Conservation (phyloP, 352 stramenopile genomes). For the Pythium graminicola region DNA sequence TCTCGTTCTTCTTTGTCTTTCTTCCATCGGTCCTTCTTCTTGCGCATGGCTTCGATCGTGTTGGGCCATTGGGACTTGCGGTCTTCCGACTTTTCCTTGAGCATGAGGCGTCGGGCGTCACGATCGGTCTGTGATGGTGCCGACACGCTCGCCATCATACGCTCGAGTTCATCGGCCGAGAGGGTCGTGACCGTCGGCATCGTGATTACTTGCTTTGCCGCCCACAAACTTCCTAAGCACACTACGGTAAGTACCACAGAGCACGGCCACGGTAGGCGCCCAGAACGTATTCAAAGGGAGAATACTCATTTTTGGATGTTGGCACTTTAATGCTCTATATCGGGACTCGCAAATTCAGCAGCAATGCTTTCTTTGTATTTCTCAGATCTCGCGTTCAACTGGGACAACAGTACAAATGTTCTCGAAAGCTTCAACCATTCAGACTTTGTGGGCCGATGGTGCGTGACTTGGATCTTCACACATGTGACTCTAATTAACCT, state of each 20-base stretch:
- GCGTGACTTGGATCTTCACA: background rate
- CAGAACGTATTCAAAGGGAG: too few species aligned
- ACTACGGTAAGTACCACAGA: background rate
- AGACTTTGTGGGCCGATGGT: background rate
- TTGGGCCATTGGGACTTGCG: slow-evolving; percentile 87
- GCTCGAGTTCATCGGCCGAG: slow-evolving; percentile 55
- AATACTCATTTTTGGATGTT: too few species aligned
- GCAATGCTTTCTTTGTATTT: too few species aligned
- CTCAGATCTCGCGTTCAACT: too few species aligned
- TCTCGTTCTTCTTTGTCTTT: slow-evolving; percentile 85
- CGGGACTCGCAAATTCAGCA: too few species aligned
- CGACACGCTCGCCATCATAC: slow-evolving; percentile 67
- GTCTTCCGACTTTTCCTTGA: slow-evolving; percentile 77
- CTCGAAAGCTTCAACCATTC: too few species aligned
- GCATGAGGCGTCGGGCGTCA: slow-evolving; percentile 48
- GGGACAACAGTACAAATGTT: too few species aligned
- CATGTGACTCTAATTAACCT: slow-evolving; percentile 2
- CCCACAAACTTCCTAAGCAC: background rate
- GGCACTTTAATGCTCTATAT: too few species aligned
- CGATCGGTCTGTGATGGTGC: slow-evolving; percentile 53
- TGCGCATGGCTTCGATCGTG: slow-evolving; percentile 84
- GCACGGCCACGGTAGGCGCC: too few species aligned
- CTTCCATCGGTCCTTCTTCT: slow-evolving; percentile 89
- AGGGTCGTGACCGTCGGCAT: slow-evolving; percentile 42
- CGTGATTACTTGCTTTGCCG: background rate